phyloP scores from a whole-genome alignment of 768 basidiomycete species.

The Polyporus arcularius region DNA sequence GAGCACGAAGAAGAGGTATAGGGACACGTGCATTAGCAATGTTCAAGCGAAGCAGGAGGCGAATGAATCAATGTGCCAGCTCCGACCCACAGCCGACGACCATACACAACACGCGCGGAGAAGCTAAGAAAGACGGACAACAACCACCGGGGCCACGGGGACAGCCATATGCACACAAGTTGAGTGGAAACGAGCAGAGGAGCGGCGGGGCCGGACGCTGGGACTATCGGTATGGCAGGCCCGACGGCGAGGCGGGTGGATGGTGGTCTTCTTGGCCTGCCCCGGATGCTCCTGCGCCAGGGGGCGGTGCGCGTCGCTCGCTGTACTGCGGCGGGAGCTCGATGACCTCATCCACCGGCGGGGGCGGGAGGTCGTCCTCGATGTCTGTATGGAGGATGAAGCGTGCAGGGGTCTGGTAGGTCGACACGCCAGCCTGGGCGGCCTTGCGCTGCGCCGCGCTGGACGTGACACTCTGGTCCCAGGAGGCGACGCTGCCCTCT shows the following conservation, averaged over 20 bases:
- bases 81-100: not conserved
- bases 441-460: not conserved
- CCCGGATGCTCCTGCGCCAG: too few relatives aligned
- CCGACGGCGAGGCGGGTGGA: too few relatives aligned
- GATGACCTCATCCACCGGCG: constrained; percentile 47
- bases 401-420: too few relatives aligned
- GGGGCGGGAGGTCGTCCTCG: constrained; percentile 44
- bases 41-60: not conserved
- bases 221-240: too few relatives aligned
- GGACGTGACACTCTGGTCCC: too few relatives aligned
- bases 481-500: constrained; percentile 6
- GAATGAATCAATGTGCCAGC: not conserved
- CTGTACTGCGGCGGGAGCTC: constrained; percentile 76
- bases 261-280: too few relatives aligned
- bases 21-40: not conserved
- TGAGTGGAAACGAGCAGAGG: too few relatives aligned
- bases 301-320: constrained; percentile 39
- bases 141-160: constrained; percentile 5
- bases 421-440: too few relatives aligned
- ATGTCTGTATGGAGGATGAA: too few relatives aligned
- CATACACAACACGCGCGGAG: not conserved
- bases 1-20: not conserved
- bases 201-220: too few relatives aligned
- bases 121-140: not conserved
- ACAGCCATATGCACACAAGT: not conserved